Conservation (phyloP, 2,329 filamentous ascomycete species). For the Mollisia scopiformis region DNA sequence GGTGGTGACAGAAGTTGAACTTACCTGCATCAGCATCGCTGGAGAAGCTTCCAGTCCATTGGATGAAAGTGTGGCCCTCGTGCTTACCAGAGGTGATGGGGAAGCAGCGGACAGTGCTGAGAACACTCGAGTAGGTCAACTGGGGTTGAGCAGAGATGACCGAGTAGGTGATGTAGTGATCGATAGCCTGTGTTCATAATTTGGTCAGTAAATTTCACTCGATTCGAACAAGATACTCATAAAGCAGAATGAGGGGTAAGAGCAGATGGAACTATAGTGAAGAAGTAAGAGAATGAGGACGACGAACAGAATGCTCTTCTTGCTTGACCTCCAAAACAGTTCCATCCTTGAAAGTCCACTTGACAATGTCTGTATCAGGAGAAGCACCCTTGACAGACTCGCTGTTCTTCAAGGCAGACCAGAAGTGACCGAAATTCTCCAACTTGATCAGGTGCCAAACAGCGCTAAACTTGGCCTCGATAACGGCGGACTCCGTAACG, state of each 20-base stretch:
- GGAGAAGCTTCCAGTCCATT: slow-evolving; percentile 72
- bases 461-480: slow-evolving; percentile 65
- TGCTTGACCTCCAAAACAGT: slow-evolving; percentile 72
- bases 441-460: slow-evolving; percentile 80
- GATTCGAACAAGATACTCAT: not conserved
- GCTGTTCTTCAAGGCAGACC: slow-evolving; percentile 62
- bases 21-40: slow-evolving; percentile 70
- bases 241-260: not conserved
- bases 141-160: slow-evolving; percentile 69
- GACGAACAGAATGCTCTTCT: slow-evolving; percentile 71
- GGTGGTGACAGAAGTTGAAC: slow-evolving; percentile 32
- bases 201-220: not conserved
- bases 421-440: slow-evolving; percentile 69
- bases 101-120: slow-evolving; percentile 68
- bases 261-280: not conserved
- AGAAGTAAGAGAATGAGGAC: not conserved
- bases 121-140: slow-evolving; percentile 66
- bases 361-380: slow-evolving; percentile 68
- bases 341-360: slow-evolving; percentile 73
- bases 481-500: slow-evolving; percentile 68
- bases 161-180: slow-evolving; percentile 76
- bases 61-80: slow-evolving; percentile 67
- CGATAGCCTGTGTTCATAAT: slow-evolving; percentile 58
- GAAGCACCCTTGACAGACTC: slow-evolving; percentile 66
- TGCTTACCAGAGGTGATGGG: slow-evolving; percentile 67